phyloP scores from a whole-genome alignment of 2,329 filamentous ascomycete species.

The Botrytis aclada region DNA sequence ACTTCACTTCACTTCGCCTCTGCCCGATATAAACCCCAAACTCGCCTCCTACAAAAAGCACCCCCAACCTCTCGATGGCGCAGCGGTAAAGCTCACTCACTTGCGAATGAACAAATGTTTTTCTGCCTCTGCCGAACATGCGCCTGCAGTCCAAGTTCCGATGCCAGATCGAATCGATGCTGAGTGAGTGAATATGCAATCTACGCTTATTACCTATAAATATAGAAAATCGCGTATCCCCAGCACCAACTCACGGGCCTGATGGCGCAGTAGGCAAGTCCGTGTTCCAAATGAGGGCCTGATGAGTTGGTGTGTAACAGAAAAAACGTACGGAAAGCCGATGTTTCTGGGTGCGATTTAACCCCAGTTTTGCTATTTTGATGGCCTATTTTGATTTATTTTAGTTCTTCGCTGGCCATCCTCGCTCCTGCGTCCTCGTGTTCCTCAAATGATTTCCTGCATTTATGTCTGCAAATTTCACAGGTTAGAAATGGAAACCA shows the following conservation, averaged over 20 bases:
- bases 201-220: background rate
- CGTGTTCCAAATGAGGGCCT: background rate
- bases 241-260: background rate
- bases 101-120: background rate
- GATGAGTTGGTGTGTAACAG: slow-evolving; percentile 1
- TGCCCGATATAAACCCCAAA: background rate
- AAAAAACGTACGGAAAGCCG: background rate
- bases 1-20: background rate
- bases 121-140: slow-evolving; percentile 28
- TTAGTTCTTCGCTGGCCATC: background rate
- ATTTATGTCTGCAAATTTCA: background rate
- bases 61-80: background rate
- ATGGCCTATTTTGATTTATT: background rate
- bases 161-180: slow-evolving; percentile 15
- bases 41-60: background rate
- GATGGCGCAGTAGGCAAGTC: background rate
- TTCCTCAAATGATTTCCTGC: background rate
- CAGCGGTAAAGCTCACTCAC: background rate
- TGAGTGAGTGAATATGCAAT: background rate
- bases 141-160: slow-evolving; percentile 31
- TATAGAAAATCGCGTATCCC: background rate
- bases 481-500: background rate
- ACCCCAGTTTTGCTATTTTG: background rate
- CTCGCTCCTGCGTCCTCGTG: background rate
- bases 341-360: background rate